Conservation (phyloP, 768 basidiomycete genomes). For the Lactarius pseudohatsudake region DNA sequence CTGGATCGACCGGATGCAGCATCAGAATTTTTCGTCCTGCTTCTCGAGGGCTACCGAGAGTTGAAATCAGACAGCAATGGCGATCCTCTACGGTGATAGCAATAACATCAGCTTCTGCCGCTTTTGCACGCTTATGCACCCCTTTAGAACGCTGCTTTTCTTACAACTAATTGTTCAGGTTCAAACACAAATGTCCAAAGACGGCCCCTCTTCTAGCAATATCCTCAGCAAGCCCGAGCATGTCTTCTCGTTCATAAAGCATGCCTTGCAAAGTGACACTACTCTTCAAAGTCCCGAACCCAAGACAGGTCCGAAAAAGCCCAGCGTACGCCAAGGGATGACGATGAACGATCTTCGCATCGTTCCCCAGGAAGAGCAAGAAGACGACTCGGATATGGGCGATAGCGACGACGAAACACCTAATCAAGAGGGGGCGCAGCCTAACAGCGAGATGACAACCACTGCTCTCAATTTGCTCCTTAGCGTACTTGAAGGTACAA, state of each 20-base stretch:
- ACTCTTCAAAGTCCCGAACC: constrained; percentile 17
- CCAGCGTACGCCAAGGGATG: constrained; percentile 30
- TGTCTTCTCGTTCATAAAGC: constrained; percentile 79
- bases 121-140: constrained; percentile 2
- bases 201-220: constrained; percentile 48
- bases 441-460: constrained; percentile 64
- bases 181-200: constrained; percentile 63
- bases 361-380: constrained; percentile 37
- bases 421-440: constrained; percentile 39
- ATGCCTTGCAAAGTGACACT: constrained; percentile 54
- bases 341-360: constrained; percentile 41
- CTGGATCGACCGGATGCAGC: constrained; percentile 69
- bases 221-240: constrained; percentile 67
- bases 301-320: constrained; percentile 1
- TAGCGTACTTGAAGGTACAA: constrained; percentile 79
- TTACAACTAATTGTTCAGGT: constrained; percentile 83
- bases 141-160: constrained; percentile 60
- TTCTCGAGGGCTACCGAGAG: constrained; percentile 67
- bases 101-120: background rate
- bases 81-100: constrained; percentile 54
- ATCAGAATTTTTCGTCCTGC: constrained; percentile 68
- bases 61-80: constrained; percentile 40
- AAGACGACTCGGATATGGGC: constrained; percentile 34
- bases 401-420: constrained; percentile 56
- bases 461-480: constrained; percentile 82